These are phyloP conservation scores for Cercospora zeina DNA, from an alignment of 2,329 filamentous ascomycete genomes.

Conservation along the genomic window DNA sequence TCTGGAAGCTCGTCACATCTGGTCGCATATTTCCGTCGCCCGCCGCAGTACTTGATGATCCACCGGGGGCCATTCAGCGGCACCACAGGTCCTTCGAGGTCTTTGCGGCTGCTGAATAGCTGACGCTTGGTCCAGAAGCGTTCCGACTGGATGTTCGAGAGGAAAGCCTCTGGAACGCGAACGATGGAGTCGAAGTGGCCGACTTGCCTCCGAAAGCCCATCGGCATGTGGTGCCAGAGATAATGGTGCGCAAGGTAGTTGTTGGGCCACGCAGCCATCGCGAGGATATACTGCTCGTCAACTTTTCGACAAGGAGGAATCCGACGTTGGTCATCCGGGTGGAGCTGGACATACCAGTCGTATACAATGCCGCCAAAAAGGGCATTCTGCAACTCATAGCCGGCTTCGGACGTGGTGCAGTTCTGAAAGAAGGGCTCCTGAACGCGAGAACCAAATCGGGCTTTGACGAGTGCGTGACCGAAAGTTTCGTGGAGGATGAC, in stretches of 20 bases:
- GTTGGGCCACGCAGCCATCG: background rate
- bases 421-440: background rate
- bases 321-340: too few species aligned
- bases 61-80: background rate
- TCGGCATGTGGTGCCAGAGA: background rate
- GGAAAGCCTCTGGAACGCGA: background rate
- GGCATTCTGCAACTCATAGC: background rate
- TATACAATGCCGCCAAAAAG: background rate
- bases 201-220: background rate
- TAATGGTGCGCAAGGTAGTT: background rate
- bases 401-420: background rate
- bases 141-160: background rate
- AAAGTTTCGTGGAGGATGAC: background rate
- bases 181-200: background rate
- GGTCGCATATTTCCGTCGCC: background rate
- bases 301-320: too few species aligned
- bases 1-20: background rate
- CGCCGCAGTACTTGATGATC: background rate
- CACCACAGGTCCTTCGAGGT: background rate
- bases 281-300: background rate
- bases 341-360: too few species aligned
- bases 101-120: background rate
- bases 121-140: background rate
- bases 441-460: background rate
- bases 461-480: background rate